Percentiles rank a stretch among this genome's conserved stretches.
phyloP scores from a whole-genome alignment of 1,284 basidiomycete species.

The Leccinum insolens region DNA sequence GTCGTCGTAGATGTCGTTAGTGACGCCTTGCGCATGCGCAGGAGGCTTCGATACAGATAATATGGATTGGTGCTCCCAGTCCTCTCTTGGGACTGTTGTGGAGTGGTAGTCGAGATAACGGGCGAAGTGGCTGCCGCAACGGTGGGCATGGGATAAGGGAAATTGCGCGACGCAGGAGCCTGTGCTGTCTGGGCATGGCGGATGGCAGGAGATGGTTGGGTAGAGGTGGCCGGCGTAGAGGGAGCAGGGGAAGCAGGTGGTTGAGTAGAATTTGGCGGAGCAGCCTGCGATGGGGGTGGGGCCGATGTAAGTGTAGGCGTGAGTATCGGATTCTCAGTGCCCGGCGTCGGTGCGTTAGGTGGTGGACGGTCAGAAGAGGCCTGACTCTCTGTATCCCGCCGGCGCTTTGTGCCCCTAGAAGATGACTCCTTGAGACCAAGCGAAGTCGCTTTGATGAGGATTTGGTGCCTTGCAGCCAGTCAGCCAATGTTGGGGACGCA shows the following conservation, averaged over 20 bases:
- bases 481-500: conserved; percentile 12
- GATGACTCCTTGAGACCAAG: conserved; percentile 75
- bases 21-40: conserved; percentile 35
- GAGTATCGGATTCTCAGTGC: conserved; percentile 25
- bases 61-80: conserved; percentile 29
- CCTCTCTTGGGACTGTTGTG: conserved; percentile 34
- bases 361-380: conserved; percentile 33
- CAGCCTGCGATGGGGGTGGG: conserved; percentile 25
- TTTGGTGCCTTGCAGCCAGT: conserved; percentile 61
- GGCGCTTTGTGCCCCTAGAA: conserved; percentile 63
- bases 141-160: conserved; percentile 52
- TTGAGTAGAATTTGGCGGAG: conserved; percentile 23
- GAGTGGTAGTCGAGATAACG: conserved; percentile 35
- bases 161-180: conserved; percentile 28
- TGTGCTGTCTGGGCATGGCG: conserved; percentile 35
- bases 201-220: conserved; percentile 34
- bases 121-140: conserved; percentile 44
- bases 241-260: conserved; percentile 33
- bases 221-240: conserved; percentile 35
- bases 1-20: conserved; percentile 71
- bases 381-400: conserved; percentile 49
- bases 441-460: conserved; percentile 75
- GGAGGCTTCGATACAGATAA: conserved; percentile 39
- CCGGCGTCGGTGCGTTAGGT: conserved; percentile 27
- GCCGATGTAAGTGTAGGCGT: conserved; percentile 24